phyloP scores from a whole-genome alignment of 192 early-diverging fungal genomes.

The Podila epigama region DNA sequence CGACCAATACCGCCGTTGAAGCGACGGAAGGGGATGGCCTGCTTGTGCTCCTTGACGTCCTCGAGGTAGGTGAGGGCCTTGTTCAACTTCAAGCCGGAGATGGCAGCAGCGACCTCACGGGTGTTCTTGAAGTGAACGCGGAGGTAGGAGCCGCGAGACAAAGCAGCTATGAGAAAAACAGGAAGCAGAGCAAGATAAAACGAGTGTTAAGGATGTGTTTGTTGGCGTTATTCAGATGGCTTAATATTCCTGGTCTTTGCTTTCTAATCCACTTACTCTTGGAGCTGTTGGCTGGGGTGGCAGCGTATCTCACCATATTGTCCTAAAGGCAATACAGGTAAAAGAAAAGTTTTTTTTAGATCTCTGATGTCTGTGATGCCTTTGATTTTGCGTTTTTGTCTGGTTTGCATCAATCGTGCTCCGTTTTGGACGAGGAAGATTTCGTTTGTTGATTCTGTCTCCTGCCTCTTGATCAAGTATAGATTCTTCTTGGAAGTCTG shows the following conservation, averaged over 20 bases:
- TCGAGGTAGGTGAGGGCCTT: conserved; percentile 93
- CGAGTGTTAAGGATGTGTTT: background rate
- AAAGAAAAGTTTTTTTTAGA: background rate
- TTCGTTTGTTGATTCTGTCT: no score
- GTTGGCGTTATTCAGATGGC: conserved; percentile 1
- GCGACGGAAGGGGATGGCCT: conserved; percentile 95
- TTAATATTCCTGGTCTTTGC: background rate
- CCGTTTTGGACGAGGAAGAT: no score
- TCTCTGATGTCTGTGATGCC: background rate
- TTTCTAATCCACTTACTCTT: conserved; percentile 56
- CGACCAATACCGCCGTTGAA: conserved; percentile 98
- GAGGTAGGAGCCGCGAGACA: conserved; percentile 92
- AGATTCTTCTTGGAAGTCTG: background rate
- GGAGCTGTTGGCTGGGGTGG: conserved; percentile 72
- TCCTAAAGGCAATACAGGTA: conserved; percentile 20
- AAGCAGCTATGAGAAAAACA: conserved; percentile 65
- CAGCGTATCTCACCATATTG: conserved; percentile 75
- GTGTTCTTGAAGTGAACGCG: conserved; percentile 99
- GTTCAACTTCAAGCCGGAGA: conserved; percentile 89
- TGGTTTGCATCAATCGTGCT: no score
- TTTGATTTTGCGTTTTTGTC: background rate
- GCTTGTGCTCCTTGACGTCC: conserved; percentile 97
- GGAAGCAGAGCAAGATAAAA: background rate
- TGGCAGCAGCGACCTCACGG: conserved; percentile 92
- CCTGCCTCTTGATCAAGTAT: background rate